Percentiles rank a stretch among this genome's conserved stretches.
phyloP scores from a whole-genome alignment of 192 early-diverging fungal genomes.

The Gryganskiella cystojenkinii region DNA sequence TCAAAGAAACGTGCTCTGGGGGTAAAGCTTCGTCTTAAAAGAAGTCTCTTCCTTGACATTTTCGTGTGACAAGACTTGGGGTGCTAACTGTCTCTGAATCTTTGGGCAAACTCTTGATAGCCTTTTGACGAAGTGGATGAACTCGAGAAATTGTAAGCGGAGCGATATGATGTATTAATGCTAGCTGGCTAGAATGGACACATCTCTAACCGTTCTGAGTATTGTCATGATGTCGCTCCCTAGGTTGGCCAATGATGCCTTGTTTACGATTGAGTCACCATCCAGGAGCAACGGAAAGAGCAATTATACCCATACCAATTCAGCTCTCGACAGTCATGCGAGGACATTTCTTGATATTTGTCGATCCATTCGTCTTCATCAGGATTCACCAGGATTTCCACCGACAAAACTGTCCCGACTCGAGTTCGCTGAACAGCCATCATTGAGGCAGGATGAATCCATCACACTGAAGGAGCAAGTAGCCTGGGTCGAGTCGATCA shows the following conservation, averaged over 20 bases:
- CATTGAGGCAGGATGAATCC: background rate
- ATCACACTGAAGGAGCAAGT: background rate
- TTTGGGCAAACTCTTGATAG: no score
- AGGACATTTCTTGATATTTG: slow-evolving; percentile 32
- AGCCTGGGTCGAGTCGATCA: slow-evolving; percentile 34
- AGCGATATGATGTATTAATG: background rate
- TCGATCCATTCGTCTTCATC: slow-evolving; percentile 8
- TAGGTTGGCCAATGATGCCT: slow-evolving; percentile 7
- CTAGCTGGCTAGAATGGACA: background rate
- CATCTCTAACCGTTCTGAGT: background rate
- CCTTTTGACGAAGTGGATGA: no score
- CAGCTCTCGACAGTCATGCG: background rate
- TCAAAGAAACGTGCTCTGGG: no score
- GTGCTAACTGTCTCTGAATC: no score
- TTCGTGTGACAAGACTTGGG: no score
- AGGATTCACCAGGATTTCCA: slow-evolving; percentile 10
- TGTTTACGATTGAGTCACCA: background rate
- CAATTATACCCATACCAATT: background rate
- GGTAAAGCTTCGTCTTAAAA: no score
- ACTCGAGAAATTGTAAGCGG: no score
- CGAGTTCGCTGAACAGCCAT: background rate
- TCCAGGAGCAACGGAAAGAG: background rate
- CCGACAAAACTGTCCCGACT: slow-evolving; percentile 1
- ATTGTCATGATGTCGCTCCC: no score
- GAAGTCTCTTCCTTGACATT: no score